phyloP scores from a whole-genome alignment of 1,284 basidiomycete species.

The Melampsora occidentalis region DNA sequence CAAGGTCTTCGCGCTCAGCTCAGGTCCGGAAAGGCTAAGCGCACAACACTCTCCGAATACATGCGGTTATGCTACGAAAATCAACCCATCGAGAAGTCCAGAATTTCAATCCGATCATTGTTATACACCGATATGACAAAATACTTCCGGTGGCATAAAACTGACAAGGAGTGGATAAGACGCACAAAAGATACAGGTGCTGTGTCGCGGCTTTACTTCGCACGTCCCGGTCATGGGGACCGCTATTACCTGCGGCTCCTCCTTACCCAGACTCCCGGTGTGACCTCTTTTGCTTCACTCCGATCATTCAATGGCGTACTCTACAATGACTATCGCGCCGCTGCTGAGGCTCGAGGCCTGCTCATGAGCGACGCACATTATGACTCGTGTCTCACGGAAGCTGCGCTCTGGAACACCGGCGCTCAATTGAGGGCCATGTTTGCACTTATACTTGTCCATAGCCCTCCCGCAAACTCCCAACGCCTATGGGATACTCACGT shows the following conservation, averaged over 20 bases:
- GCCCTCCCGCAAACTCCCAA: constrained; percentile 52
- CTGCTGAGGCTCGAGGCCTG: background rate
- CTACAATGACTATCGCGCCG: background rate
- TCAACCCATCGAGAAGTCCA: background rate
- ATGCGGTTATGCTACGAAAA: background rate
- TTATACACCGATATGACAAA: too few relatives aligned
- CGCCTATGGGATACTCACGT: constrained; percentile 53
- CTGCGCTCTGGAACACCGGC: background rate
- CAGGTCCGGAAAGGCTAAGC: too few relatives aligned
- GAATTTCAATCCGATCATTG: too few relatives aligned
- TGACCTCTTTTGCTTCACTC: background rate
- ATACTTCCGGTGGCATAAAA: constrained; percentile 20
- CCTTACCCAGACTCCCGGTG: background rate
- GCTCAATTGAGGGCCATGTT: background rate
- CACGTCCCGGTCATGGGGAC: constrained; percentile 53
- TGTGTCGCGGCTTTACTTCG: constrained; percentile 56
- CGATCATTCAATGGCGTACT: background rate
- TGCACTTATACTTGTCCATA: constrained; percentile 54
- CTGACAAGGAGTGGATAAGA: constrained; percentile 40
- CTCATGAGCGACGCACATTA: background rate
- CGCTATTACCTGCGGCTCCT: constrained; percentile 54
- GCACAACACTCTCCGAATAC: constrained; percentile 1
- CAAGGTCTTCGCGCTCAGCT: too few relatives aligned
- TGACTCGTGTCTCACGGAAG: background rate
- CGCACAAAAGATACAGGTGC: constrained; percentile 41